These are phyloP conservation scores for Huntiella savannae DNA, from an alignment of 2,329 filamentous ascomycete genomes.

Conservation along the genomic window DNA sequence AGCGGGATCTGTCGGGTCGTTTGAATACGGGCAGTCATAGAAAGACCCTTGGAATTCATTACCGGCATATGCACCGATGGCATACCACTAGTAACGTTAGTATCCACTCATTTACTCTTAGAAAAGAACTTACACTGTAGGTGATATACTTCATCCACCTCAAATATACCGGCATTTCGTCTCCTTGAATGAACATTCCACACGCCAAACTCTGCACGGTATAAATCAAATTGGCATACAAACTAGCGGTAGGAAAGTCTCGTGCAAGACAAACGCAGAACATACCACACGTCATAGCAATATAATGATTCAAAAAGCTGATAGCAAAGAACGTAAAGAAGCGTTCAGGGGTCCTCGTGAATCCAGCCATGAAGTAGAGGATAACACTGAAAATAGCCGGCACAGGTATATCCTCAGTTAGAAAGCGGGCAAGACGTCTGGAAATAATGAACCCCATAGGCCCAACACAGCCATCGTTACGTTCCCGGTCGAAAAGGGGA, in stretches of 20 bases:
- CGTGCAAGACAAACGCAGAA: slow-evolving; percentile 45
- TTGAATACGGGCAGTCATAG: slow-evolving; percentile 49
- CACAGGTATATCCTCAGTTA: slow-evolving; percentile 54
- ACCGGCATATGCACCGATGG: slow-evolving; percentile 48
- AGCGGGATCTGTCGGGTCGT: slow-evolving; percentile 41
- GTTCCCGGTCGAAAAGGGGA: slow-evolving; percentile 55
- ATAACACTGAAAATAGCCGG: slow-evolving; percentile 52
- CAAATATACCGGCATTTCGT: slow-evolving; percentile 59
- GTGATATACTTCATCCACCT: slow-evolving; percentile 55
- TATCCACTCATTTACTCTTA: no score
- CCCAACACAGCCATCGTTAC: slow-evolving; percentile 51
- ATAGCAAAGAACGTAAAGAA: slow-evolving; percentile 58
- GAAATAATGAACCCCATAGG: slow-evolving; percentile 52
- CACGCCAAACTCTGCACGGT: slow-evolving; percentile 58
- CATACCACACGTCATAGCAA: slow-evolving; percentile 52
- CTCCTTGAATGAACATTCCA: slow-evolving; percentile 57
- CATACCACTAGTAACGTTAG: slow-evolving; percentile 37
- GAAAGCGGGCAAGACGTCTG: slow-evolving; percentile 45
- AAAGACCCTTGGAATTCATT: slow-evolving; percentile 58
- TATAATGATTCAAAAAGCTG: slow-evolving; percentile 51
- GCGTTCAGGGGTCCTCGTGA: slow-evolving; percentile 39
- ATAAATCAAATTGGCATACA: slow-evolving; percentile 54
- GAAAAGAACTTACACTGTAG: slow-evolving; percentile 28
- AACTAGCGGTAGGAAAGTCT: slow-evolving; percentile 49
- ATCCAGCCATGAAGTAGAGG: slow-evolving; percentile 63